Evolutionary conservation across 2,329 filamentous ascomycete genomes (phyloP).

Genomic region (Sporothrix pallida): DNA sequence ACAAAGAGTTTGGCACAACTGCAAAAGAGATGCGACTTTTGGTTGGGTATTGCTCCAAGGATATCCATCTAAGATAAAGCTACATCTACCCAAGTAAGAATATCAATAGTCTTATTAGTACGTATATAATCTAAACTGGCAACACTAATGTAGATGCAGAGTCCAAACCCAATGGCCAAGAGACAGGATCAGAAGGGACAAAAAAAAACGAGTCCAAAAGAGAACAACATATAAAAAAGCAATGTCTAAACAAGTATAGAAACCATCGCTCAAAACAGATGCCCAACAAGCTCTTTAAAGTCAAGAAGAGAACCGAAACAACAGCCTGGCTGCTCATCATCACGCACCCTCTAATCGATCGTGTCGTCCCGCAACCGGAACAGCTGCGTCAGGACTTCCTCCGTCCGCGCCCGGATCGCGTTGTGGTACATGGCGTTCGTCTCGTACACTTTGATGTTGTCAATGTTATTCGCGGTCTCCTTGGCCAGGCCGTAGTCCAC

Average conservation of each 20-base stretch:
- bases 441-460: slow-evolving; percentile 77
- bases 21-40: slow-evolving; percentile 58
- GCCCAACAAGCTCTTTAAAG: no score
- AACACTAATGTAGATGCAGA: background rate
- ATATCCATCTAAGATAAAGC: background rate
- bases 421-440: slow-evolving; percentile 91
- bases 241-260: background rate
- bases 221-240: background rate
- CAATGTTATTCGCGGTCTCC: slow-evolving; percentile 76
- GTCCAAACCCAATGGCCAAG: background rate
- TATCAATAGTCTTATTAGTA: no score
- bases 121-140: background rate
- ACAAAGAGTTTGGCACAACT: slow-evolving; percentile 49
- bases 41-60: slow-evolving; percentile 51
- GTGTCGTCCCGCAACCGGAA: slow-evolving; percentile 76
- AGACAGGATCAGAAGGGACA: background rate
- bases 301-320: background rate
- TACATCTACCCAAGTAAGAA: background rate
- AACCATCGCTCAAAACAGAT: background rate
- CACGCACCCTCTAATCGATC: slow-evolving; percentile 62
- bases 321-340: no score
- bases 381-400: slow-evolving; percentile 77
- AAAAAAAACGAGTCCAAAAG: background rate
- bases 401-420: slow-evolving; percentile 72
- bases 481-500: slow-evolving; percentile 78